phyloP scores from a whole-genome alignment of 208 protist genomes.

The Kentomonas sorsogonicus region DNA sequence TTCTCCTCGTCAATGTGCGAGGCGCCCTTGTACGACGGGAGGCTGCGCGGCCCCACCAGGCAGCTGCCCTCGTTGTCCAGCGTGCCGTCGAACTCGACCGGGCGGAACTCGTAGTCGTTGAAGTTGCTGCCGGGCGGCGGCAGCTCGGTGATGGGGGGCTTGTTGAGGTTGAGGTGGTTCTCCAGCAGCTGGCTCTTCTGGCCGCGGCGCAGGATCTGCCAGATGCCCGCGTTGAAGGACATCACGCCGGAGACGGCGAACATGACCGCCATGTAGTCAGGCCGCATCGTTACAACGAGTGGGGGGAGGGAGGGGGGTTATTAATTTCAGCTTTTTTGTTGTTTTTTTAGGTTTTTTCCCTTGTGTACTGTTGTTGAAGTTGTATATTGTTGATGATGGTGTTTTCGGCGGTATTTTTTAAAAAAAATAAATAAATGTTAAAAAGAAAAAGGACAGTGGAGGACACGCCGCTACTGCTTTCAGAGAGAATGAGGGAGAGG shows the following conservation, averaged over 20 bases:
- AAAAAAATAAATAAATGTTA: too few relatives aligned
- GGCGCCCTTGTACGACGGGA: conserved; percentile 78
- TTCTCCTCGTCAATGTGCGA: conserved; percentile 65
- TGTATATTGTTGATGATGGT: too few relatives aligned
- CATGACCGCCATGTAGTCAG: conserved; percentile 82
- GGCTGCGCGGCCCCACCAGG: conserved; percentile 74
- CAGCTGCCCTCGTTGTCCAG: conserved; percentile 84
- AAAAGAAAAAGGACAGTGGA: too few relatives aligned
- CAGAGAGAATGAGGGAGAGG: too few relatives aligned
- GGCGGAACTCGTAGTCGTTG: conserved; percentile 67
- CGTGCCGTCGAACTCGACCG: conserved; percentile 51
- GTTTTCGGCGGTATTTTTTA: too few relatives aligned
- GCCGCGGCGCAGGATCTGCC: conserved; percentile 71
- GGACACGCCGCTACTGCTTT: too few relatives aligned
- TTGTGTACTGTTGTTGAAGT: too few relatives aligned
- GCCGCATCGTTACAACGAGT: conserved; percentile 40
- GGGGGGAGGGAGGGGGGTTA: background rate
- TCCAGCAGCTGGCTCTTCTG: conserved; percentile 78
- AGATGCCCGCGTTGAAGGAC: conserved; percentile 86
- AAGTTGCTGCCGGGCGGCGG: conserved; percentile 30
- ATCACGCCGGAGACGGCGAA: conserved; percentile 73
- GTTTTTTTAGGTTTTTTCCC: too few relatives aligned
- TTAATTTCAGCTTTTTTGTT: conserved; percentile 3
- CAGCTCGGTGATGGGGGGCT: conserved; percentile 42
- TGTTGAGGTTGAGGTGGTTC: conserved; percentile 73